These are phyloP conservation scores for Gymnopilus junonius DNA, from an alignment of 768 basidiomycete species.

Conservation along the genomic window DNA sequence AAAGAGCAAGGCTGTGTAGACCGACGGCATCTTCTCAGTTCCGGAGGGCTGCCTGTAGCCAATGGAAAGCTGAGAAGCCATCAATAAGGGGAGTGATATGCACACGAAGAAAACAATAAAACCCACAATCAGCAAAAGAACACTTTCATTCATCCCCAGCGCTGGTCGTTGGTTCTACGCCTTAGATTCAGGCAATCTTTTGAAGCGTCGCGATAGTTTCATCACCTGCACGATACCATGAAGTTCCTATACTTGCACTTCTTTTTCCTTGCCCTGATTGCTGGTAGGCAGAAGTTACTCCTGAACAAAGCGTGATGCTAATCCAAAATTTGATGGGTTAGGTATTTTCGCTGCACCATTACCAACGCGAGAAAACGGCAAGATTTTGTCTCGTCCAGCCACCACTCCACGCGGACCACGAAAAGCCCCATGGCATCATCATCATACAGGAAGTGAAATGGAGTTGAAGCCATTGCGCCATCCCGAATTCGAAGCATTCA, in stretches of 20 bases:
- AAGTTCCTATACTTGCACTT: neutral
- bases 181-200: neutral
- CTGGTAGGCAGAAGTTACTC: neutral
- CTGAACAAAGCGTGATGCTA: too few relatives aligned
- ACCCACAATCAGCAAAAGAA: neutral
- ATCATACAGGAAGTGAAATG: neutral
- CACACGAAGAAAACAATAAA: neutral
- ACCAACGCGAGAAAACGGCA: neutral
- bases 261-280: neutral
- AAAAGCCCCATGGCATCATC: neutral
- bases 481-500: neutral
- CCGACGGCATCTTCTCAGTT: neutral
- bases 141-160: neutral
- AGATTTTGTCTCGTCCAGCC: neutral
- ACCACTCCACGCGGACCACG: neutral
- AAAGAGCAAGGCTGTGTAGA: neutral
- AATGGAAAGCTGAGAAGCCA: neutral
- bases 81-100: neutral
- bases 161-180: neutral
- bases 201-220: neutral
- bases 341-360: neutral
- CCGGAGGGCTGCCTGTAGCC: neutral
- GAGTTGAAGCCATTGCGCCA: neutral
- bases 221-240: neutral
- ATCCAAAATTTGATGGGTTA: neutral